These are phyloP conservation scores for Epichloe scottii DNA, from an alignment of 2,329 filamentous ascomycete species.

Conservation along the genomic window DNA sequence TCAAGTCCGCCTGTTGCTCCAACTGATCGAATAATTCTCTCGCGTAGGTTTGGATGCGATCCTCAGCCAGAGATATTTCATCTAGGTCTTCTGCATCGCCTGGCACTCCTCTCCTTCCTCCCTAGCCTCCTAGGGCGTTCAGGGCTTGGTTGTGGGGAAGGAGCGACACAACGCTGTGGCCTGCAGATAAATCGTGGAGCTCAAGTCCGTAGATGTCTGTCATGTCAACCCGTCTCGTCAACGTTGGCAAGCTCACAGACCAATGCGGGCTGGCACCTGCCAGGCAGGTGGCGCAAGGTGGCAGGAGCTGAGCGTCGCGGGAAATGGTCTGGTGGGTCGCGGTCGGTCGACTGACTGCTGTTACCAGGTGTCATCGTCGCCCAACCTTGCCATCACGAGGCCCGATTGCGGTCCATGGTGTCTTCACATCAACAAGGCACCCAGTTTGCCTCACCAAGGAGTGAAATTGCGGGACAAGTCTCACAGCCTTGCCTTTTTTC, in stretches of 20 bases:
- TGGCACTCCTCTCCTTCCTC: too few species aligned
- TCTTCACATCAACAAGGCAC: background rate
- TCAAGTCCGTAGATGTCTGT: background rate
- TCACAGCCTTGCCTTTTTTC: too few species aligned
- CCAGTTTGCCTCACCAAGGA: background rate
- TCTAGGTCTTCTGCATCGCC: slow-evolving; percentile 2
- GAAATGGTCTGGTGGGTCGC: too few species aligned
- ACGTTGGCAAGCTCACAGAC: background rate
- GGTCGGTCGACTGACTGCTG: too few species aligned
- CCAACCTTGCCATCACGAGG: too few species aligned
- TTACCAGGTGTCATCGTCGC: too few species aligned
- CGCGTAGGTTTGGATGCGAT: slow-evolving; percentile 12
- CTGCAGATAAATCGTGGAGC: background rate
- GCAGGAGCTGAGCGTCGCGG: background rate
- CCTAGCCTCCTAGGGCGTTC: too few species aligned
- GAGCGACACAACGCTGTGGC: too few species aligned
- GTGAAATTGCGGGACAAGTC: background rate
- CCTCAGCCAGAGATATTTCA: slow-evolving; percentile 9
- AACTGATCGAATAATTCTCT: slow-evolving; percentile 12
- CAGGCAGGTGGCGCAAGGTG: slow-evolving; percentile 1
- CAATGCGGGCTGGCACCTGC: background rate
- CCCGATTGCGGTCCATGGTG: too few species aligned
- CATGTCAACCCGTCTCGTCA: too few species aligned
- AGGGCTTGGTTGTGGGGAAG: too few species aligned
- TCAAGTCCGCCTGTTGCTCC: slow-evolving; percentile 5